Base-by-base conservation (phyloP, 2,329 filamentous ascomycete genomes). In the Ceratocystis papillata region DNA sequence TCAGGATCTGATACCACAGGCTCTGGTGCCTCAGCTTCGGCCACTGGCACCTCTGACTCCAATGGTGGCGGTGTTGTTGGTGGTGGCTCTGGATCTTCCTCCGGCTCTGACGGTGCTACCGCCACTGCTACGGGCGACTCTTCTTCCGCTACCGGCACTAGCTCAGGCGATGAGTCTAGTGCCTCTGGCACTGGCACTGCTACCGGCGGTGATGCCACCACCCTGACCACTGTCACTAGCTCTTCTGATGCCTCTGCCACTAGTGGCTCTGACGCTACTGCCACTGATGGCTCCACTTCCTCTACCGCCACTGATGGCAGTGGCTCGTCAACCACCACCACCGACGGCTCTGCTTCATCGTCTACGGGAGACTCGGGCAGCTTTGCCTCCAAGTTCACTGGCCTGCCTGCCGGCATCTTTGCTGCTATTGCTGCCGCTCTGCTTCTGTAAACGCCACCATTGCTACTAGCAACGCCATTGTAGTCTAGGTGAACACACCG, bases 371-470 rank as follows among this genome's bases (percentile, higher is more conserved):
- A 69, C 46, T 70, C 69, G 57, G 70, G 69, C 63, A 69, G 66
- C 45, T 70, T 70, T 53, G 74, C 73, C 68, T 74, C 76, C 67
- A 73, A 74, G 71, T 80, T 79, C 62, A 77, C 76, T 66, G 79
- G 76, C 46, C 78, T 79, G 25, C 70, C 70, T 50, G 72, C 73
- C 33, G 80, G 79, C 66, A 69, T 81, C 62, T 68, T 82, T 50
- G 80, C 79, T 63, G 80, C 77, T 25, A 79, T 78, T 22, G 80
- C 80, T 59, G 79, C 78, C 50, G 78, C 75, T 68, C 70, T 80
- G 68, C 73, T 82, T 67, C 76, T 82, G 67, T 82, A 79, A 78
- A 69, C 69, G 33, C 65, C 57, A 48, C 44, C 46, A 48, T 10
- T 22, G 8, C 46, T 22, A 48, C 6, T 10, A n/a, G 46, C 15